Base-by-base conservation (phyloP, 768 basidiomycete species). In the Albatrellus ellisii region DNA sequence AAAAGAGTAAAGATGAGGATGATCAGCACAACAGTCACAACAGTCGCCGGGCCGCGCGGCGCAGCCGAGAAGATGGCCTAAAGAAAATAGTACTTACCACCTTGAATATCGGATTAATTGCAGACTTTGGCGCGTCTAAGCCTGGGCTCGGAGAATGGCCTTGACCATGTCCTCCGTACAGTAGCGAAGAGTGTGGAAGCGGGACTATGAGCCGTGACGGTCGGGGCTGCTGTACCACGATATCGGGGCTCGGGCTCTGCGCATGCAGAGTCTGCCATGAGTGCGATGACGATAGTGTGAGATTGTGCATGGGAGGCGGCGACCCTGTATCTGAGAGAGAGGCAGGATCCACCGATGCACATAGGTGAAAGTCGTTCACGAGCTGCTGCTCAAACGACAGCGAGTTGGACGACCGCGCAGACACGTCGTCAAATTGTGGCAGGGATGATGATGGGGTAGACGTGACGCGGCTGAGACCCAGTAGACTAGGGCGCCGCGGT, bases 31-130 rank as follows among this genome's bases (percentile, higher is more conserved):
- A 8, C 28, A 29, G 28, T n/a, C 28, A 29, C 28, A 29, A 8
- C 28, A 29, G 18, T 32, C 31, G 18, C 14, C 14, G 1, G 14
- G 6, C 31, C n/a, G 31, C 8, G 31, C 14, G 18, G 10, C 2
- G 8, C 2, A 7, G 8, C 2, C 9, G 18, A 1, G 29, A 12
- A n/a, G 31, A 11, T 7, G 15, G 11, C 14, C 26, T 20, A 8
- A 39, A 35, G 5, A 44, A 40, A 31, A 49, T 25, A 28, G 43
- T 15, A 75, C 86, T 68, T 64, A 88, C 86, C 67, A 89, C 85
- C 73, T 84, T 80, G 69, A 89, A 89, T 57, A 88, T 87, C 22
- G 86, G 83, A 59, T 89, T 86, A 55, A 87, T 83, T 26, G 68
- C 71, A 35, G 77, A 73, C 55, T 77, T 79, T 27, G 82, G 68